Evolutionary conservation across 2,329 filamentous ascomycete genomes (phyloP), one percentile per base, ranked within the genome.

Genomic region (Nannizzia gypsea): DNA sequence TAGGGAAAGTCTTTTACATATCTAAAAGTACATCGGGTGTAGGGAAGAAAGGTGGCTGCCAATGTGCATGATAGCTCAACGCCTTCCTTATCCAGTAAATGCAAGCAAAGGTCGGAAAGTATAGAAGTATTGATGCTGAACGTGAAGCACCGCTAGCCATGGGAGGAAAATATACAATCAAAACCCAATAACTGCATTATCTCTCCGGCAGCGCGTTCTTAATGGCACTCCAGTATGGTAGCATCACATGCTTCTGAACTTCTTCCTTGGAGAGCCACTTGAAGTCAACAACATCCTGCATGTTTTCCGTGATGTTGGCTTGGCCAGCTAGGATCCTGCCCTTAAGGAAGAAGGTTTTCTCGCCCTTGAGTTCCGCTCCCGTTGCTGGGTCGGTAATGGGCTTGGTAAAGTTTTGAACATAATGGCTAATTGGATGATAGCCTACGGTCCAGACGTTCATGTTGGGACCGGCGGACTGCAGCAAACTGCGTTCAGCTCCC

Each of bases 361-460:
- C 82, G 59, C 89, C 90, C 60, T 80, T 75, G 59, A 80, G 74
- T 65, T 78, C 61, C 60, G 64, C 67, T 61, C 63, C 69, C 17
- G 70, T 68, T 61, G 69, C 60, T n/a, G 57, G 28, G 68, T 52
- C 72, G 71, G 69, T 80, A 70, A 66, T 73, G 71, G 69, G 78
- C 67, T 67, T 72, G 66, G 66, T 80, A 80, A 78, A 80, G 63
- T 83, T 76, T 63, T 77, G 77, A 65, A 88, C 79, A 69, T 88
- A 76, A 75, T 96, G 88, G 26, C 91, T 92, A 61, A 96, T 82
- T 9, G 93, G 93, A 61, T 88, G 87, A 67, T 90, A 90, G 62
- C 90, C 92, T 57, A 99, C 88, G 66, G 97, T 83, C 91, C 93
- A 99, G 59, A 90, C 96, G 78, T 97, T 97, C 91, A 99, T 97